Evolutionary conservation across 805 yeast species (phyloP).

Genomic region (Starmerella apis): DNA sequence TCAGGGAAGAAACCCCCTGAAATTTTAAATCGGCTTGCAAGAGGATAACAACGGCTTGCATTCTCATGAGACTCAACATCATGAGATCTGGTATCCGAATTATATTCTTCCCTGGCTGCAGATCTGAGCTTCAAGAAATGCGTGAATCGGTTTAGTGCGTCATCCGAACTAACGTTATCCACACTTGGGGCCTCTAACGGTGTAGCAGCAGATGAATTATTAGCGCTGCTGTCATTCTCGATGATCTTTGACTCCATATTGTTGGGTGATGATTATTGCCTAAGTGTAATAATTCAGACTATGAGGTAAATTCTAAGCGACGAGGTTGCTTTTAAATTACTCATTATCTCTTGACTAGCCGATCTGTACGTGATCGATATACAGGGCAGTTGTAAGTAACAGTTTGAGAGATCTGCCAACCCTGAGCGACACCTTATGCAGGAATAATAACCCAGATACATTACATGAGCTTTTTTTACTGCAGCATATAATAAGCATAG

Average conservation of each 20-base stretch:
- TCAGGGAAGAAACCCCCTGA: too few relatives aligned
- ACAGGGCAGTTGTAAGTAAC: background rate
- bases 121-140: background rate
- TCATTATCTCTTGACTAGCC: background rate
- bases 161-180: background rate
- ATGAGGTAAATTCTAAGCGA: background rate
- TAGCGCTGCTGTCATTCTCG: background rate
- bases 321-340: background rate
- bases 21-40: too few relatives aligned
- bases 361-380: background rate
- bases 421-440: too few relatives aligned
- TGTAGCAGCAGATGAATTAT: background rate
- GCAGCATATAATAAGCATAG: too few relatives aligned
- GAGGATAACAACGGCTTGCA: too few relatives aligned
- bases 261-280: background rate
- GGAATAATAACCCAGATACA: too few relatives aligned
- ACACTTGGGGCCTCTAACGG: background rate
- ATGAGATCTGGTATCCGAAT: too few relatives aligned
- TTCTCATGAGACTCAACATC: too few relatives aligned
- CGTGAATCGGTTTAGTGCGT: background rate
- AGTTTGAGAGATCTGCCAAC: background rate
- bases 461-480: too few relatives aligned
- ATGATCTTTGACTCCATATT: background rate
- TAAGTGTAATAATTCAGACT: background rate
- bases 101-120: background rate